phyloP scores from a whole-genome alignment of 1,139 yeast genomes.

The Pneumocystis oryctolagi region DNA sequence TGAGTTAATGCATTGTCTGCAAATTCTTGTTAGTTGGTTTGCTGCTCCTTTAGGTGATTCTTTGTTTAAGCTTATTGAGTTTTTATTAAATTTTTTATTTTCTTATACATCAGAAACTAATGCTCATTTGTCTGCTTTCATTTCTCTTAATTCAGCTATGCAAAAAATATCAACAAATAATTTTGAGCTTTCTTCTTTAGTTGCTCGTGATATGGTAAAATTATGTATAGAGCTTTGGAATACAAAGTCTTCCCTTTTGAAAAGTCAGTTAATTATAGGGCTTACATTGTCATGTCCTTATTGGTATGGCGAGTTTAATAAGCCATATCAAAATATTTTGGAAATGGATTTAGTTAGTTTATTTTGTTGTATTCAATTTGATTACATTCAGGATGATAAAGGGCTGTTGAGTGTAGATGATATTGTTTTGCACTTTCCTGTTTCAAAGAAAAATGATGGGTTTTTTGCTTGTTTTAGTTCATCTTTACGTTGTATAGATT shows the following conservation, averaged over 20 bases:
- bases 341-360: background rate
- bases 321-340: background rate
- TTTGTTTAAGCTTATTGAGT: background rate
- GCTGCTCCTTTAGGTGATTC: background rate
- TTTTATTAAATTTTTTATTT: slow-evolving; percentile 3
- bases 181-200: background rate
- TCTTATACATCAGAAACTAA: background rate
- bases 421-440: background rate
- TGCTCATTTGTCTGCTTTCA: background rate
- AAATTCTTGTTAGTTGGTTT: slow-evolving; percentile 1
- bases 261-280: background rate
- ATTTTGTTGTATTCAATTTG: background rate
- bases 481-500: background rate
- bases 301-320: background rate
- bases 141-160: background rate
- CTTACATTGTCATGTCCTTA: background rate
- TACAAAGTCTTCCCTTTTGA: background rate
- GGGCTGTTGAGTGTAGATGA: background rate
- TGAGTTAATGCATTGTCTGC: background rate
- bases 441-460: background rate
- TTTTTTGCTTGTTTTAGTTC: background rate
- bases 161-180: background rate
- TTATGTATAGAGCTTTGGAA: background rate
- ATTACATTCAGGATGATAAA: background rate
- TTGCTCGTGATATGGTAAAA: background rate